Percentiles rank a stretch among this genome's conserved stretches.
Evolutionary conservation across 805 yeast species (phyloP).

Genomic region (Cyberlindnera xishuangbannaensis): DNA sequence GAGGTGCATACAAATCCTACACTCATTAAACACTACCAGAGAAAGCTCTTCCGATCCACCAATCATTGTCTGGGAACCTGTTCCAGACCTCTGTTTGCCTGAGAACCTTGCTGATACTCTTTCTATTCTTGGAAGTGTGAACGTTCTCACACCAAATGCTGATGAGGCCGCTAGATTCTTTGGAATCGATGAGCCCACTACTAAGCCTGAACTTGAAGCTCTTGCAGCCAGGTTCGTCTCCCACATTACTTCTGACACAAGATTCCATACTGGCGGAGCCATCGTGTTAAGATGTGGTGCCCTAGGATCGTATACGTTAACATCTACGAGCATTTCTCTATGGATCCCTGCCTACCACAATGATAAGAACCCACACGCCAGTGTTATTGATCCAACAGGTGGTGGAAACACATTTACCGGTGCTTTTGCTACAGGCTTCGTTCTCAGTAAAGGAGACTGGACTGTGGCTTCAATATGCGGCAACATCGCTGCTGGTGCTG

Average conservation of each 20-base stretch:
- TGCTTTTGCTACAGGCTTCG: constrained; percentile 61
- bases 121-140: constrained; percentile 38
- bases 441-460: constrained; percentile 42
- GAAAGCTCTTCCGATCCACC: constrained; percentile 24
- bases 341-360: constrained; percentile 77
- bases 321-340: constrained; percentile 21
- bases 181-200: constrained; percentile 38
- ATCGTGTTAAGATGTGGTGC: constrained; percentile 74
- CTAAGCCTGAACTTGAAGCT: constrained; percentile 33
- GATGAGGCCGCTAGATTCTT: constrained; percentile 72
- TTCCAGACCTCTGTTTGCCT: constrained; percentile 66
- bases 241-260: constrained; percentile 32
- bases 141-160: constrained; percentile 76
- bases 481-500: constrained; percentile 70
- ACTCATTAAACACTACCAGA: constrained; percentile 21
- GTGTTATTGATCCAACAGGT: constrained; percentile 86
- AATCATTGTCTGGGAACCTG: constrained; percentile 76
- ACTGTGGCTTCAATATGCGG: constrained; percentile 58
- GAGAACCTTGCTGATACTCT: constrained; percentile 38
- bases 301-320: constrained; percentile 53
- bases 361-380: constrained; percentile 25
- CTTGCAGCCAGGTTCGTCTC: constrained; percentile 38
- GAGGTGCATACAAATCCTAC: constrained; percentile 47
- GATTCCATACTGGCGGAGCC: constrained; percentile 32
- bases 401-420: constrained; percentile 92